phyloP scores from a whole-genome alignment of 2,329 filamentous ascomycete genomes.

The Penicillium digitatum region DNA sequence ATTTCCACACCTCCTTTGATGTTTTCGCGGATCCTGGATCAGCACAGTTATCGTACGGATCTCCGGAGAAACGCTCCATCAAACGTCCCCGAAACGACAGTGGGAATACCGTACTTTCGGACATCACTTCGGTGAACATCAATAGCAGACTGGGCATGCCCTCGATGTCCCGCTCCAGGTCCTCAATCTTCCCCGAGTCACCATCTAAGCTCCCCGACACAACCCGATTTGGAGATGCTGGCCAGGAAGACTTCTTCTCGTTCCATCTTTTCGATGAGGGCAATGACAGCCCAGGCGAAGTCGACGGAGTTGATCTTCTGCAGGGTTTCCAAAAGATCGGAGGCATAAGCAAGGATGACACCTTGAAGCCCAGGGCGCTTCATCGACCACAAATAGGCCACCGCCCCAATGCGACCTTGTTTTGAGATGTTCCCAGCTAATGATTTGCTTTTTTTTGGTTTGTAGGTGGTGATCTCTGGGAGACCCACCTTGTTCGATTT shows the following conservation, averaged over 20 bases:
- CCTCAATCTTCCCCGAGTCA: slow-evolving; percentile 39
- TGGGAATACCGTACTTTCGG: slow-evolving; percentile 49
- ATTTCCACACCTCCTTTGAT: slow-evolving; percentile 52
- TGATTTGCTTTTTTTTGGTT: slow-evolving; percentile 1
- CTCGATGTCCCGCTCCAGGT: slow-evolving; percentile 34
- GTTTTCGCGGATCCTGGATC: slow-evolving; percentile 50
- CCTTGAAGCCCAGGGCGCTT: slow-evolving; percentile 28
- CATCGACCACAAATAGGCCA: slow-evolving; percentile 31
- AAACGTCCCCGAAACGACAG: slow-evolving; percentile 51
- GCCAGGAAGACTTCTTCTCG: slow-evolving; percentile 47
- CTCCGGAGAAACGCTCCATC: slow-evolving; percentile 53
- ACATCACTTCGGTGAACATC: slow-evolving; percentile 39
- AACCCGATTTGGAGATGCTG: slow-evolving; percentile 33
- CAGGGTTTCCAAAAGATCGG: slow-evolving; percentile 50
- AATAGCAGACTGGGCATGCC: slow-evolving; percentile 36
- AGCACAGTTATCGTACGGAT: slow-evolving; percentile 44
- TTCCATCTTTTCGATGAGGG: slow-evolving; percentile 47
- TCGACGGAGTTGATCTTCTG: slow-evolving; percentile 45
- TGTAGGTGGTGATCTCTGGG: neutral
- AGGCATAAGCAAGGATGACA: slow-evolving; percentile 35
- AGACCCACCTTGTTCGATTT: slow-evolving; percentile 4
- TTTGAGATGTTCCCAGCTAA: slow-evolving; percentile 17
- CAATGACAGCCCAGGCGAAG: slow-evolving; percentile 42
- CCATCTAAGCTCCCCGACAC: slow-evolving; percentile 38
- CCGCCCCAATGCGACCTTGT: slow-evolving; percentile 35